Conservation (phyloP, 192 early-diverging fungal genomes). For the Backusella luteola region DNA sequence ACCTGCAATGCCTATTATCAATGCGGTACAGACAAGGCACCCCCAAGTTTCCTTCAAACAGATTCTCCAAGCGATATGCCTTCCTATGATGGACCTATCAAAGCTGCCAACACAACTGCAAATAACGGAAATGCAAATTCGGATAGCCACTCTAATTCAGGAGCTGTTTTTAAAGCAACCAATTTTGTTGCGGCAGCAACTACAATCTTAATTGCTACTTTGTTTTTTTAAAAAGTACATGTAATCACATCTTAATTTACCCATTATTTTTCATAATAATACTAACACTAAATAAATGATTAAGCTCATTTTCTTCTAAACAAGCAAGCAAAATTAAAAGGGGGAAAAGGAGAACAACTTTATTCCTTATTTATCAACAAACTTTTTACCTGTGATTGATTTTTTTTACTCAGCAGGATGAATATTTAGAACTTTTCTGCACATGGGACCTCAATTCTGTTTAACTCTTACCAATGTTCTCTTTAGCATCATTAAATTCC, state of each 20-base stretch:
- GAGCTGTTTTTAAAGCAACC: slow-evolving; percentile 2
- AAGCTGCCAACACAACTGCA: neutral
- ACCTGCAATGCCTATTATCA: slow-evolving; percentile 26
- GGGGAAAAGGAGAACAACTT: neutral
- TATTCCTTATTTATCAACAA: neutral
- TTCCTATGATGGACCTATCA: slow-evolving; percentile 23
- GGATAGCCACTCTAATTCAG: neutral
- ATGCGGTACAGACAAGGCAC: slow-evolving; percentile 32
- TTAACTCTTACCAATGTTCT: neutral
- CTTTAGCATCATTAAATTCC: neutral
- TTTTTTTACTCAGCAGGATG: neutral
- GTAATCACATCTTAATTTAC: neutral
- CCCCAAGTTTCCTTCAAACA: slow-evolving; percentile 30
- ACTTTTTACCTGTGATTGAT: neutral
- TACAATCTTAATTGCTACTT: slow-evolving; percentile 2
- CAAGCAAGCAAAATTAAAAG: neutral
- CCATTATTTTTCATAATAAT: neutral
- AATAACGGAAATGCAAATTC: neutral
- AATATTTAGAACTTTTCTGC: neutral
- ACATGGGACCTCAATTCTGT: neutral
- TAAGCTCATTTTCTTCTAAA: neutral
- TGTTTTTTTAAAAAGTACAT: neutral
- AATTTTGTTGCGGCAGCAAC: slow-evolving; percentile 6
- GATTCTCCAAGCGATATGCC: slow-evolving; percentile 15
- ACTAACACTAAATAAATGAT: neutral